Evolutionary conservation across 805 yeast genomes (phyloP).

Genomic region (Hanseniaspora osmophila): DNA sequence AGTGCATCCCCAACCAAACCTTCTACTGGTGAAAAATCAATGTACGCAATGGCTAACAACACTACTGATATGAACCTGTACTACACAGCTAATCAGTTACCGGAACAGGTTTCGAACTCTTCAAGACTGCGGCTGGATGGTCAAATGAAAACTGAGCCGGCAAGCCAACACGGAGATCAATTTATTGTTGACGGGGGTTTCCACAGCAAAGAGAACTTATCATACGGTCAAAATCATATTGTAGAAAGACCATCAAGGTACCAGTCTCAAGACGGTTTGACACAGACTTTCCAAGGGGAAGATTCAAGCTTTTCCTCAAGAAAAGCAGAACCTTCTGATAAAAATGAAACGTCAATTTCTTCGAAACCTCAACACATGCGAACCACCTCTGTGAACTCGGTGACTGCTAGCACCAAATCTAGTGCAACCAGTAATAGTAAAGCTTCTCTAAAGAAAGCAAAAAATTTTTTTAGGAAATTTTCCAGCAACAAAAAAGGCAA

Average conservation of each 20-base stretch:
- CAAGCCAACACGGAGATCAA: too few relatives aligned
- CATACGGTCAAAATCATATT: too few relatives aligned
- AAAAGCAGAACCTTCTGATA: too few relatives aligned
- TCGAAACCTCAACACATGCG: background rate
- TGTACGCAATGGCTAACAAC: constrained; percentile 16
- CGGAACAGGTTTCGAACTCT: background rate
- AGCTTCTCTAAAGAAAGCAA: constrained; percentile 2
- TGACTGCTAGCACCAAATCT: background rate
- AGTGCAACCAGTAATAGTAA: background rate
- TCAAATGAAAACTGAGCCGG: background rate
- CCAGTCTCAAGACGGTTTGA: too few relatives aligned
- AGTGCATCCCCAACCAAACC: constrained; percentile 16
- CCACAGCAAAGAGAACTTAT: too few relatives aligned
- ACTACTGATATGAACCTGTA: constrained; percentile 15
- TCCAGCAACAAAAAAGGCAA: constrained; percentile 1
- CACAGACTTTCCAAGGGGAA: too few relatives aligned
- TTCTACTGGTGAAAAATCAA: constrained; percentile 10
- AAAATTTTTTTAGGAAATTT: constrained; percentile 5
- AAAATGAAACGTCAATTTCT: too few relatives aligned
- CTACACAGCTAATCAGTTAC: constrained; percentile 20
- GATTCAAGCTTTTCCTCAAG: too few relatives aligned
- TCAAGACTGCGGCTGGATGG: background rate
- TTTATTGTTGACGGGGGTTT: too few relatives aligned
- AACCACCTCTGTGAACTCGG: background rate
- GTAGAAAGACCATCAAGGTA: too few relatives aligned